phyloP scores from a whole-genome alignment of 108 stramenopile genomes.

The Ochromonas danica region DNA sequence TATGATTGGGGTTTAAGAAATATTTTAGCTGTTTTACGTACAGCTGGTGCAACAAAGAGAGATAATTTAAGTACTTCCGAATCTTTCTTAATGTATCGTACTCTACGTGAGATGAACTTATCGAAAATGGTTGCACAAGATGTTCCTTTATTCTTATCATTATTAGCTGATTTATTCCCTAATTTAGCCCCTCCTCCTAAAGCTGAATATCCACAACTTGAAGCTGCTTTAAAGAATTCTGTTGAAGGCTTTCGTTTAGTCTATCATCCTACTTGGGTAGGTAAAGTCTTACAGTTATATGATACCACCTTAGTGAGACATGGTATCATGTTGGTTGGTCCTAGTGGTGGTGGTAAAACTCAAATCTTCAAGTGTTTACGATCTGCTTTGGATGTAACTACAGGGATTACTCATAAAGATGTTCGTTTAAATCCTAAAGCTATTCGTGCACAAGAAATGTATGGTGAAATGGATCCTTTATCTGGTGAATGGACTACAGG shows the following conservation, averaged over 20 bases:
- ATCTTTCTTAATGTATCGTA: constrained; percentile 75
- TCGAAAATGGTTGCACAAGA: constrained; percentile 86
- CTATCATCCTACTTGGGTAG: constrained; percentile 62
- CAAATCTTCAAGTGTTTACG: constrained; percentile 72
- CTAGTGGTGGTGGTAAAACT: constrained; percentile 81
- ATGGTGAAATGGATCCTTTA: constrained; percentile 80
- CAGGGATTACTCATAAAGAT: constrained; percentile 70
- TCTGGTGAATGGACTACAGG: constrained; percentile 86
- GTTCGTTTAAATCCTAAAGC: constrained; percentile 81
- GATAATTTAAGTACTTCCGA: constrained; percentile 70
- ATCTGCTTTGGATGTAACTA: constrained; percentile 67
- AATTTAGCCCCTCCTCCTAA: constrained; percentile 68
- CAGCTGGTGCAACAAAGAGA: constrained; percentile 79
- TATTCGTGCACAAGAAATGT: constrained; percentile 84
- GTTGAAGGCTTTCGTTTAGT: constrained; percentile 64
- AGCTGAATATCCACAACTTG: constrained; percentile 74
- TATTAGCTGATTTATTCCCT: constrained; percentile 80
- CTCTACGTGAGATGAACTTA: constrained; percentile 85
- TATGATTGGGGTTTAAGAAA: constrained; percentile 86
- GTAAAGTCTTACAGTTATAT: constrained; percentile 82
- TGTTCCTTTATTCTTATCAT: constrained; percentile 79
- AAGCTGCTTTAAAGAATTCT: constrained; percentile 61
- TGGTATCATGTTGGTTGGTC: constrained; percentile 86
- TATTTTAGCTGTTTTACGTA: constrained; percentile 79
- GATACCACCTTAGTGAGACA: constrained; percentile 72